Evolutionary conservation across 768 basidiomycete genomes (phyloP), one percentile per base, ranked within the genome.

Genomic region (button mushroom (Agaricus bisporus)): DNA sequence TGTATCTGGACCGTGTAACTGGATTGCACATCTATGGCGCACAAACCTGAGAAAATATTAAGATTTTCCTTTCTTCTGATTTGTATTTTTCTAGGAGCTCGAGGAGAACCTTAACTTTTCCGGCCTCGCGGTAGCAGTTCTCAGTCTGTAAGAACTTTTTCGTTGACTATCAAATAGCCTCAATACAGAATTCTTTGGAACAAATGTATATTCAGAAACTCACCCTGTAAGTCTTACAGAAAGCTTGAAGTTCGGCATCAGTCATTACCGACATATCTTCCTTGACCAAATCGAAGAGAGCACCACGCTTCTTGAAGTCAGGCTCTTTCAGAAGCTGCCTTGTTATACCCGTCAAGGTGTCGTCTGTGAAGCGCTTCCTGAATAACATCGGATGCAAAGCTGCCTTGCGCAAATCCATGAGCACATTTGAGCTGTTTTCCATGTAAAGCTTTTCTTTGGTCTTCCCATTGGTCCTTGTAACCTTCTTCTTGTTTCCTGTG

Each of bases 221-320:
- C 51, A 93, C 93, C 79, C 90, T 92, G 72, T 95, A 95, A 10
- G 83, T 82, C 46, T 79, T 78, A 62, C 88, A 89, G 65, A 95
- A 95, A 39, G 81, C 69, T 62, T 97, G 92, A 35, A 99, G 74
- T 70, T 98, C 97, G 7, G 93, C 87, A 68, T 99, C 97, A 41
- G 93, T 95, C 95, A 98, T 98, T 17, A 97, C 87, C 60, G 89
- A 82, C 89, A 99, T 92, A 68, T 99, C 97, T 67, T 99, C 97
- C 64, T 92, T 91, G 48, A 99, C 92, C 56, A 85, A 81, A 29
- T 94, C 82, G 61, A 83, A 90, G 41, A 89, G 66, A 7, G 88
- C 86, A 0, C 84, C 84, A 14, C 88, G 82, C 66, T 85, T 88
- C 70, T 83, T 88, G 70, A 93, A 98, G 62, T 95, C 91, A 3